A percentile compares a stretch with the other conserved stretches of the same genome.
Evolutionary conservation across 2,329 filamentous ascomycete genomes (phyloP).

Genomic region (Alternaria sp.): DNA sequence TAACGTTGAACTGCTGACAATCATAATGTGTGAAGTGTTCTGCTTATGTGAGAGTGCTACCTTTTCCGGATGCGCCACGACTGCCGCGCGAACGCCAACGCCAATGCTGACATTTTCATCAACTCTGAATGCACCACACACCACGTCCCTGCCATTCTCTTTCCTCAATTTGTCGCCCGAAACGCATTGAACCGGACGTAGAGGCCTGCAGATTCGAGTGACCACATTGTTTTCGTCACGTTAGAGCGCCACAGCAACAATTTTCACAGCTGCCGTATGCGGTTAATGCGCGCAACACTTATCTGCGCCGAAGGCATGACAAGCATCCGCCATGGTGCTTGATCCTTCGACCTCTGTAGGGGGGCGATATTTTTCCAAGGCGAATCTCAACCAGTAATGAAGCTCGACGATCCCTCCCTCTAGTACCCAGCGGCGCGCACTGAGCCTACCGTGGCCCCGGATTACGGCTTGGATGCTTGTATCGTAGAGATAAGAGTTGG

Average conservation of each 20-base stretch:
- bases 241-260: not conserved
- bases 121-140: not conserved
- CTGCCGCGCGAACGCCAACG: not conserved
- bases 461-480: not conserved
- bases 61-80: not conserved
- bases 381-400: not conserved
- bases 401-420: not conserved
- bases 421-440: not conserved
- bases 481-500: slow-evolving; percentile 3
- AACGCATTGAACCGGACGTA: not conserved
- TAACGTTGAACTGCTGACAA: not conserved
- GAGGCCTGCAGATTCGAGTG: not conserved
- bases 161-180: not conserved
- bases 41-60: not conserved
- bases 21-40: not conserved
- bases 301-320: slow-evolving; percentile 26
- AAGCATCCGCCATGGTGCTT: slow-evolving; percentile 37
- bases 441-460: not conserved
- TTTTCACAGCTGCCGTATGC: slow-evolving; percentile 26
- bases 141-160: not conserved
- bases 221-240: slow-evolving; percentile 1
- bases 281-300: slow-evolving; percentile 23
- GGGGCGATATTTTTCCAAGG: not conserved
- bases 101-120: not conserved
- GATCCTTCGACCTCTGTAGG: slow-evolving; percentile 11